These are phyloP conservation scores for Psilocybe sp. DNA, from an alignment of 768 basidiomycete genomes.

Conservation along the genomic window DNA sequence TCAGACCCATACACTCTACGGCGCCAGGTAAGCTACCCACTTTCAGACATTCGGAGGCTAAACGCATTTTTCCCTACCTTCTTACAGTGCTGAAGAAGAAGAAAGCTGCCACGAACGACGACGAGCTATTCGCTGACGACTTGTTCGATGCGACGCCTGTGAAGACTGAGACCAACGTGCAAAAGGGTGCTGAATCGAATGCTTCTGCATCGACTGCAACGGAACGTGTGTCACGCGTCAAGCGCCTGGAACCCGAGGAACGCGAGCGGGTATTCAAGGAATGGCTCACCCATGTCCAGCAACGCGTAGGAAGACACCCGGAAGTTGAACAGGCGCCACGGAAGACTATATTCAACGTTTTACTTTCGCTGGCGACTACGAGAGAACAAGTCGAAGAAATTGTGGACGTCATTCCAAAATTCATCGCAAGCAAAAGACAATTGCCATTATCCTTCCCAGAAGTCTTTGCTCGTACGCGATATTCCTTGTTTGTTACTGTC, in stretches of 20 bases:
- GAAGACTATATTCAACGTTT: too few relatives aligned
- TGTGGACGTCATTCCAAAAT: slow-evolving; percentile 44
- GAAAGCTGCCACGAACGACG: slow-evolving; percentile 17
- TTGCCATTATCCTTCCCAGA: slow-evolving; percentile 40
- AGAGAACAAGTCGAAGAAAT: slow-evolving; percentile 17
- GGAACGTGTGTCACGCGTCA: too few relatives aligned
- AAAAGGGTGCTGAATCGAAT: too few relatives aligned
- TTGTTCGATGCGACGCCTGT: slow-evolving; percentile 7
- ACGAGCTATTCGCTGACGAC: slow-evolving; percentile 29
- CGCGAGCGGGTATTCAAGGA: slow-evolving; percentile 12
- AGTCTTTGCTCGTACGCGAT: slow-evolving; percentile 52
- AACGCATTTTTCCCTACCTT: neutral
- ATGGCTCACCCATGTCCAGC: neutral
- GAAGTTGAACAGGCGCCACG: too few relatives aligned
- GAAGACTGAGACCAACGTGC: slow-evolving; percentile 8
- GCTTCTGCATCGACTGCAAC: too few relatives aligned
- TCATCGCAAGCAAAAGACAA: slow-evolving; percentile 40
- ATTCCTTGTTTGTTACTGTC: neutral
- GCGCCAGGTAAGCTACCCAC: slow-evolving; percentile 19
- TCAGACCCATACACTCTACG: slow-evolving; percentile 16
- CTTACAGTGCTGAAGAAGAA: slow-evolving; percentile 31
- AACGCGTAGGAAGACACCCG: neutral
- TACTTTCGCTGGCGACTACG: too few relatives aligned
- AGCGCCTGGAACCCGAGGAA: too few relatives aligned
- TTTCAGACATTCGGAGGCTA: neutral